A percentile compares a stretch with the other conserved stretches of the same genome.
Evolutionary conservation across 2,329 filamentous ascomycete genomes (phyloP).

Genomic region (Bipolaris cookei): DNA sequence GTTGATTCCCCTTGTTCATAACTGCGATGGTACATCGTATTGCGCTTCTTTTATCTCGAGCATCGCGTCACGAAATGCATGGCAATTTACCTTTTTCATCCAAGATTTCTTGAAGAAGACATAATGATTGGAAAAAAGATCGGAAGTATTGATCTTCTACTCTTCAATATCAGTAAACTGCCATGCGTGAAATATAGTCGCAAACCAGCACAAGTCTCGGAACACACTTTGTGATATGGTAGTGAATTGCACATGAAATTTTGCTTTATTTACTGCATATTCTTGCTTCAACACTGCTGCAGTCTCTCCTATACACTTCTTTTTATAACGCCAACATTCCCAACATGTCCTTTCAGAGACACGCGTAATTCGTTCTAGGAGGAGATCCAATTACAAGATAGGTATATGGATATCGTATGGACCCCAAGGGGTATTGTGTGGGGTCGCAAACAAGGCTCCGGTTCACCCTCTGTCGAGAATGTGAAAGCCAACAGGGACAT

Average conservation of each 20-base stretch:
- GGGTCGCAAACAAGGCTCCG: background rate
- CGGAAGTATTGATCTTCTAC: no score
- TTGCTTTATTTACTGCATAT: background rate
- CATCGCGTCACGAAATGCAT: constrained; percentile 3
- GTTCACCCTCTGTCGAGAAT: background rate
- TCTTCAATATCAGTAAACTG: no score
- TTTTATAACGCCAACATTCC: background rate
- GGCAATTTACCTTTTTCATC: background rate
- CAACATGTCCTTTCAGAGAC: background rate
- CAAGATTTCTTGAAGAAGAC: background rate
- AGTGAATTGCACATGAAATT: background rate
- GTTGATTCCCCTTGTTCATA: background rate
- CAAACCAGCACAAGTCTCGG: background rate
- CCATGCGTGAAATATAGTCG: no score
- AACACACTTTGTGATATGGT: background rate
- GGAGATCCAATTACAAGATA: background rate
- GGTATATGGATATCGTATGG: constrained; percentile 3
- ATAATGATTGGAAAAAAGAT: no score
- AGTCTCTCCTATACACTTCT: background rate
- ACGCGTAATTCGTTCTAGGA: background rate
- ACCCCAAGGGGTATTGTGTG: background rate
- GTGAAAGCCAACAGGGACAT: background rate
- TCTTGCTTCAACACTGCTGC: background rate
- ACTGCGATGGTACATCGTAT: background rate
- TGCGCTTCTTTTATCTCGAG: constrained; percentile 3